Base-by-base conservation (phyloP, 2,329 filamentous ascomycete species). In the Botrytis porri region DNA sequence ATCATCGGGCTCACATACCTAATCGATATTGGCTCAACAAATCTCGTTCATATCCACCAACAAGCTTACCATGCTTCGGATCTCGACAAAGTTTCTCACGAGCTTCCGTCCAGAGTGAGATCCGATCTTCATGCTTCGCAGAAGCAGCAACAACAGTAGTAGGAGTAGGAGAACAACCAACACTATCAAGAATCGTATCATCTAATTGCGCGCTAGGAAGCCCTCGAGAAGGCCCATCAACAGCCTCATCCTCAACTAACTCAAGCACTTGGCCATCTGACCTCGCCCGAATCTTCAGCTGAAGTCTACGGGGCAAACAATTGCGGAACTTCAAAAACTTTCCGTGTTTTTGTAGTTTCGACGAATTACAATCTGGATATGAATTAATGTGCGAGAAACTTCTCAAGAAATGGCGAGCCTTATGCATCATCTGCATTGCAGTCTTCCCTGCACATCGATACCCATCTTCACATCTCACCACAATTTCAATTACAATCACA, bases 341-440 rank as follows among this genome's bases (percentile, higher is more conserved):
- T 7, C n/a, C 0, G 18, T 22, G 18, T 22, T 32, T 2, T 9
- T 16, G 39, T 12, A 32, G 4, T 32, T 25, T 32, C 20, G 39
- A 10, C 3, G 6, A 14, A 7, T 3, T 22, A 3, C 2, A 20
- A 32, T 12, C 1, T 22, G 1, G 18, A 20, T 32, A 32, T 2
- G 16, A 32, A 32, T 20, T 8, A 9, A 64, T 8, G 14, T 7
- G 39, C 25, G 3, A 63, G 39, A 43, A 29, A 1, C 20, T 29
- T 22, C 16, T 16, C 0, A 18, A 43, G 4, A 7, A 7, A 32
- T 14, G 39, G 2, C 39, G 41, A 32, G 61, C 7, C 14, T 29
- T 5, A 6, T 22, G n/a, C 16, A n/a, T n/a, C n/a, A n/a, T n/a
- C n/a, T n/a, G 20, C 62, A 35, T 43, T 8, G 41, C 20, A n/a